A percentile compares a stretch with the other conserved stretches of the same genome.
These are phyloP conservation scores for Populus tomentosa DNA, from an alignment of 441 rosid genomes.

Conservation along the genomic window DNA sequence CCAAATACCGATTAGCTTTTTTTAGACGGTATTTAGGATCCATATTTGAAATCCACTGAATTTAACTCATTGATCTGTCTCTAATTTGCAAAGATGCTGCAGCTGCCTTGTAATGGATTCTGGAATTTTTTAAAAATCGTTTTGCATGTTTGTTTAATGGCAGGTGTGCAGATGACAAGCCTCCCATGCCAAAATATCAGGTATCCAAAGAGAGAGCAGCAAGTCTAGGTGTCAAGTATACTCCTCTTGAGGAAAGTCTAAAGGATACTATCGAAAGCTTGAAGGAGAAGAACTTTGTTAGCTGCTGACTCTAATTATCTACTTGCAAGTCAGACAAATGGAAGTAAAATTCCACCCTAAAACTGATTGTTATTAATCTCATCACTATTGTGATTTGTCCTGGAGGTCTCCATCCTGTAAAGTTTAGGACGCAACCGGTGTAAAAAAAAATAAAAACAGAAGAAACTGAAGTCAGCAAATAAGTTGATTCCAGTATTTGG, in stretches of 20 bases:
- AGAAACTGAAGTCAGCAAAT: too few species aligned
- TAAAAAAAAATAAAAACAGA: too few species aligned
- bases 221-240: conserved; percentile 44
- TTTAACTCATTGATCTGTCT: background rate
- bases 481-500: too few species aligned
- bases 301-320: conserved; percentile 1
- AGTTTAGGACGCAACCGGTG: too few species aligned
- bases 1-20: too few species aligned
- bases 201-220: conserved; percentile 53
- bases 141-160: background rate
- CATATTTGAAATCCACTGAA: background rate
- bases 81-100: too few species aligned
- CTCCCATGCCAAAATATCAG: conserved; percentile 23
- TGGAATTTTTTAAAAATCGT: background rate
- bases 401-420: too few species aligned
- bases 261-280: conserved; percentile 58
- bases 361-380: background rate
- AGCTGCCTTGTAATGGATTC: too few species aligned
- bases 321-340: background rate
- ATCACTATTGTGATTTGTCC: too few species aligned
- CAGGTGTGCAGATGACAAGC: conserved; percentile 49
- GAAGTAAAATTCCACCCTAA: background rate
- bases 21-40: too few species aligned
- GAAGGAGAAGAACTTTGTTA: conserved; percentile 40
- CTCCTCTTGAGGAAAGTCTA: conserved; percentile 44